Evolutionary conservation across 495 filamentous ascomycete species (phyloP), one percentile per base, ranked within the genome.

Genomic region (Gamarada debralockiae): DNA sequence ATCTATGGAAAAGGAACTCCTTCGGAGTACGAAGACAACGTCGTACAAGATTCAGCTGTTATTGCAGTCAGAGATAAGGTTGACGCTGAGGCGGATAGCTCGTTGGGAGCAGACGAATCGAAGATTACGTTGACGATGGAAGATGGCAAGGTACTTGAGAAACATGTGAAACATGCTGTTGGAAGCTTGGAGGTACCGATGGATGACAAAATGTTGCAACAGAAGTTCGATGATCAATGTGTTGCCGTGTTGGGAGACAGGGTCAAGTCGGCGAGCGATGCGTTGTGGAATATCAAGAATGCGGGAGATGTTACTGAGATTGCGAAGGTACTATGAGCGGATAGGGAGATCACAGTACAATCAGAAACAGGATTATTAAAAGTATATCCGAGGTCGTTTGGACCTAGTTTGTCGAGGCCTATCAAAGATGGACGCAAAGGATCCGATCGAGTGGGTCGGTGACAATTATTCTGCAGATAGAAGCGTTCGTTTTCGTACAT

Each of bases 1-100:
- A 56, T 80, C 13, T 76, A 71, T 48, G 76, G 76, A 0, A 73
- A 74, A 52, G 76, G 68, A 21, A 74, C 73, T 1, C 77, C 76
- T 12, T 64, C 65, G 5, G 64, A 78, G 58, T 80, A 76, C 53
- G 70, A 71, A 22, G 71, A 80, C 55, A 50, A 53, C 1, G 70
- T 76, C 4, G 75, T 77, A 6, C 58, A 40, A 18, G 66, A 73
- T 51, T 34, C 51, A 12, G 59, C 55, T 1, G 66, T 76, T 15
- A 60, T 77, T 25, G 46, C 36, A 4, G 34, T 79, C 23, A 54
- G 77, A 17, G 66, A 74, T 36, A 66, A 66, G 38, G 66, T 78
- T 25, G 61, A 67, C 21, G 73, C 73, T 2, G 67, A 57, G 0
- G 66, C 70, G 0, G 72, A 76, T 50, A 37, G 56, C n/a, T 56